A percentile compares a stretch with the other conserved stretches of the same genome.
Conservation (phyloP, 2,329 filamentous ascomycete genomes). For the Plectosphaerella cucumerina region DNA sequence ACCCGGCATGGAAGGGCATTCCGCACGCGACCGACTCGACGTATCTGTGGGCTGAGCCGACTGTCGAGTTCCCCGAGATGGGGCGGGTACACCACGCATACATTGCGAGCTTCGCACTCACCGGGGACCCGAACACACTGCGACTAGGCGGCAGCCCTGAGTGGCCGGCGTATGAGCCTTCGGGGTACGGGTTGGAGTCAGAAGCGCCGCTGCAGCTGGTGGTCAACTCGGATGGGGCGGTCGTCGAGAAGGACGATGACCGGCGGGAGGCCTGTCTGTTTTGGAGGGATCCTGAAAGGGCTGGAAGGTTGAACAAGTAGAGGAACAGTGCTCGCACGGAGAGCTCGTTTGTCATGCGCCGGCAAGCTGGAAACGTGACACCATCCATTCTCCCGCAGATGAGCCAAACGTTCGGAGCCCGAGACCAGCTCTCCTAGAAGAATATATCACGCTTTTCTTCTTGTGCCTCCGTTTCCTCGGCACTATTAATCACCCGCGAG, state of each 20-base stretch:
- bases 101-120: slow-evolving; percentile 29
- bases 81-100: slow-evolving; percentile 9
- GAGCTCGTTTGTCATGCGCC: too few relatives aligned
- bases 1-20: slow-evolving; percentile 20
- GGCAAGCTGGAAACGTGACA: too few relatives aligned
- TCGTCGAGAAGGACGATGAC: slow-evolving; percentile 24
- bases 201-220: slow-evolving; percentile 18
- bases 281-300: slow-evolving; percentile 26
- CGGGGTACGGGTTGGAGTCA: too few relatives aligned
- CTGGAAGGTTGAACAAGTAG: slow-evolving; percentile 26
- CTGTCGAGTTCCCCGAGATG: background rate
- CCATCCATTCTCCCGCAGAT: too few relatives aligned
- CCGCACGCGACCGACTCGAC: slow-evolving; percentile 3
- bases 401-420: too few relatives aligned
- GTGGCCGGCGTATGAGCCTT: slow-evolving; percentile 9
- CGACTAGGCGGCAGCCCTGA: slow-evolving; percentile 13
- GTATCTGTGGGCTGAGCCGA: slow-evolving; percentile 5
- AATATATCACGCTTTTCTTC: too few relatives aligned
- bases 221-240: slow-evolving; percentile 20
- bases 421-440: too few relatives aligned
- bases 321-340: too few relatives aligned
- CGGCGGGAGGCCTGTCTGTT: slow-evolving; percentile 23
- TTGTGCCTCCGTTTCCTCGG: too few relatives aligned
- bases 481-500: too few relatives aligned
- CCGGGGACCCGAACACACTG: slow-evolving; percentile 27